Evolutionary conservation across 2,329 filamentous ascomycete genomes (phyloP).

Genomic region (Neocucurbitaria cava): DNA sequence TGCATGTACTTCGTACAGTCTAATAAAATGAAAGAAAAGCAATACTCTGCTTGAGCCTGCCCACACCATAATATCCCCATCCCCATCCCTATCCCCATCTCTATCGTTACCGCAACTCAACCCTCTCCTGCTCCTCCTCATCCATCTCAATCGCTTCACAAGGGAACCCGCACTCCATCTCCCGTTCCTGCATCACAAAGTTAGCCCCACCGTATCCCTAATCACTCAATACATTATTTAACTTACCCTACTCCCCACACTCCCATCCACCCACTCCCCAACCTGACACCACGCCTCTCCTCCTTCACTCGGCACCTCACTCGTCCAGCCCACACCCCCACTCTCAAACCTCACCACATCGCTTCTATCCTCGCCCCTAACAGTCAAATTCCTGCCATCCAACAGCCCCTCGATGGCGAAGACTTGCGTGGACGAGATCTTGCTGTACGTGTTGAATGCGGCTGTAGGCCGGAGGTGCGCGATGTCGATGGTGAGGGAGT

Average conservation of each 20-base stretch:
- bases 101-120: constrained; percentile 12
- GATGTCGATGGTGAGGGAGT: constrained; percentile 19
- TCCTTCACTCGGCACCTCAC: background rate
- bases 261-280: constrained; percentile 9
- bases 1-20: too few relatives aligned
- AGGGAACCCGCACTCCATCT: constrained; percentile 19
- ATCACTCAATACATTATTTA: background rate
- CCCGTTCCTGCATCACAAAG: constrained; percentile 8
- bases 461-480: constrained; percentile 12
- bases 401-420: constrained; percentile 20
- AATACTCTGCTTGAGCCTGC: too few relatives aligned
- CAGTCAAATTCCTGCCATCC: constrained; percentile 11
- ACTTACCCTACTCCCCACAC: constrained; percentile 12
- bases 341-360: constrained; percentile 16
- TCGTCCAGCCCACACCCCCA: constrained; percentile 5
- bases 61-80: too few relatives aligned
- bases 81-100: too few relatives aligned
- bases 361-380: constrained; percentile 3
- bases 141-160: constrained; percentile 13
- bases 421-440: constrained; percentile 5
- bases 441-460: constrained; percentile 19
- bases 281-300: constrained; percentile 12
- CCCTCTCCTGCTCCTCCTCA: constrained; percentile 3
- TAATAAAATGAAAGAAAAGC: too few relatives aligned
- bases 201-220: constrained; percentile 2